Conservation (phyloP, 192 early-diverging fungal species). For the Coemansia sp. region DNA sequence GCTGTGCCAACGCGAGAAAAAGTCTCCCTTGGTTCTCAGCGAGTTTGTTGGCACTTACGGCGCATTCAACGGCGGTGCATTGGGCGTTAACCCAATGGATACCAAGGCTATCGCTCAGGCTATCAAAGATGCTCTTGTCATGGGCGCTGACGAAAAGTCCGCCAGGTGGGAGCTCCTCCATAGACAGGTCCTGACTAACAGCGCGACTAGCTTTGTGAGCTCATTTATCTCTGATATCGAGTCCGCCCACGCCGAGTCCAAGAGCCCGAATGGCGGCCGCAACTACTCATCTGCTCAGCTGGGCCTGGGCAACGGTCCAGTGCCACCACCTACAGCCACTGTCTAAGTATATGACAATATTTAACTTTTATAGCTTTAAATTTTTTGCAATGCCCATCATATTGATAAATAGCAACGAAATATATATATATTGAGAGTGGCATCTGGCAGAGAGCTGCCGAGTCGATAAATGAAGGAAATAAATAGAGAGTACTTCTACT, state of each 20-base stretch:
- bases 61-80: constrained; percentile 77
- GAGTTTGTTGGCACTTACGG: constrained; percentile 99
- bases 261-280: constrained; percentile 12
- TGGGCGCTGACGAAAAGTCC: constrained; percentile 77
- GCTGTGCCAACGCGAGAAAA: constrained; percentile 84
- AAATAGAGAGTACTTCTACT: background rate
- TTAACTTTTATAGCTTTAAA: background rate
- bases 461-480: background rate
- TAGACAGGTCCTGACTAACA: constrained; percentile 69
- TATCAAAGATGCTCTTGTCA: constrained; percentile 86
- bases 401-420: background rate
- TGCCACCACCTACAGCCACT: background rate
- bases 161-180: constrained; percentile 76
- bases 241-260: constrained; percentile 25
- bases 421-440: background rate
- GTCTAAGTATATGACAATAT: background rate
- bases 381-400: background rate
- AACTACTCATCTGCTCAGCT: constrained; percentile 5
- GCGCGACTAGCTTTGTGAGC: constrained; percentile 70
- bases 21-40: constrained; percentile 85
- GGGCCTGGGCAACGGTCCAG: background rate
- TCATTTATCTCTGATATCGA: constrained; percentile 59
- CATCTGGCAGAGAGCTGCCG: background rate
- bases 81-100: constrained; percentile 98
- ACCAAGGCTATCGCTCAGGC: constrained; percentile 85